Base-by-base conservation (phyloP, 176 grass and related monocot genomes). In the Thinopyrum elongatum region DNA sequence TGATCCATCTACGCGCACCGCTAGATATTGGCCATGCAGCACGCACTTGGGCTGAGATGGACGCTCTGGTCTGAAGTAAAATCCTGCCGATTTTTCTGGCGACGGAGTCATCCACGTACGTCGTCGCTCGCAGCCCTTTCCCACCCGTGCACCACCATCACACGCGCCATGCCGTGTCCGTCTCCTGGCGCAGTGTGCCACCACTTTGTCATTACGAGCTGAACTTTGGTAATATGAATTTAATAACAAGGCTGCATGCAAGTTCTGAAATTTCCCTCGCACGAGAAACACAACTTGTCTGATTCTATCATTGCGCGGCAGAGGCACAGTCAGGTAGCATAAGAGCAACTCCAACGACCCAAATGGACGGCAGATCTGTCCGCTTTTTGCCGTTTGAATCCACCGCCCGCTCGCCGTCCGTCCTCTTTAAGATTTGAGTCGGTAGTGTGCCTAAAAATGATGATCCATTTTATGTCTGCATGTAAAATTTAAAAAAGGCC, bases 71-170 rank as follows among this genome's bases (percentile, higher is more conserved):
- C 44, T 72, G 2, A 75, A 87, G 69, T 87, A 30, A 22, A 65
- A 64, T 11, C 78, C 41, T 53, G 74, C 69, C 85, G 78, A 70
- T 34, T 22, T 86, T 86, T 1, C 33, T 25, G 57, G 8, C 46
- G 7, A 77, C 33, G 33, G 21, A 67, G 65, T 13, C 70, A 33
- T 33, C 60, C 61, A 34, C 33, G 34, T n/a, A 46, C 61, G 21
- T 23, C 19, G 27, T 6, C 10, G 22, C 13, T 15, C 6, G 70
- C 3, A 35, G 33, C 35, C 8, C 31, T 41, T 70, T 44, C 30
- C 70, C 36, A 36, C 27, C 46, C 49, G 66, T 55, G 66, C 66
- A 42, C 9, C 70, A 4, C 28, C 58, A 23, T 42, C 49, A 46
- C 22, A 15, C 29, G 2, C 9, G 35, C 22, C 39, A 9, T 29